These are phyloP conservation scores for Austroboletus niveus DNA, from an alignment of 1,284 basidiomycete species.

Conservation along the genomic window DNA sequence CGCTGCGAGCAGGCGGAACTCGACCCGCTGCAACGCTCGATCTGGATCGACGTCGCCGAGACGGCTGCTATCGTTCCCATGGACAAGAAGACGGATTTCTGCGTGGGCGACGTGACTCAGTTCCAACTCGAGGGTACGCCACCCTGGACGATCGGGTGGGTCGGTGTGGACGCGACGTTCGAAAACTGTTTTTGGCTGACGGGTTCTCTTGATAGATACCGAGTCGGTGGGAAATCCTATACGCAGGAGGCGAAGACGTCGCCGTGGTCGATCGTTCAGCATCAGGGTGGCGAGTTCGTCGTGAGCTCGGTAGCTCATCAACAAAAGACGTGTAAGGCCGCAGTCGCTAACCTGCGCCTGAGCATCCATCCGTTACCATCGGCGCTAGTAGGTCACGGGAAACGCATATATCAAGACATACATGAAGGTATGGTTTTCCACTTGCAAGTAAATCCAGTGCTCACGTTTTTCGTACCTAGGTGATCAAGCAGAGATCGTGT, in stretches of 20 bases:
- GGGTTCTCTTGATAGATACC: constrained; percentile 54
- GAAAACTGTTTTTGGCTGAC: neutral
- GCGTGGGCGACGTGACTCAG: constrained; percentile 87
- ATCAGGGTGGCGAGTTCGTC: constrained; percentile 78
- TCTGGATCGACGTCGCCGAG: constrained; percentile 90
- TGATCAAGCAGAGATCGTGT: constrained; percentile 91
- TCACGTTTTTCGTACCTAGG: constrained; percentile 41
- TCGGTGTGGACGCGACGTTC: constrained; percentile 9
- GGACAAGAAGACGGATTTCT: constrained; percentile 77
- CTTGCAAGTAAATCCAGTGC: neutral
- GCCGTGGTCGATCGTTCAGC: constrained; percentile 82
- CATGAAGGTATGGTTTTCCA: constrained; percentile 66
- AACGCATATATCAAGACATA: constrained; percentile 79
- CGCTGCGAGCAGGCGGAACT: constrained; percentile 73
- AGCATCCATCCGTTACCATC: constrained; percentile 82
- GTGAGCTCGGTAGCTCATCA: constrained; percentile 89
- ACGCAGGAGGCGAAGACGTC: constrained; percentile 76
- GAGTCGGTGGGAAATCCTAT: constrained; percentile 74
- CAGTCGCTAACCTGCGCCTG: constrained; percentile 75
- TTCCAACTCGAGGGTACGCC: constrained; percentile 93
- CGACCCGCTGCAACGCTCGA: constrained; percentile 61
- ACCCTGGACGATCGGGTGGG: constrained; percentile 91
- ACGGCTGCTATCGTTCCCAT: constrained; percentile 90
- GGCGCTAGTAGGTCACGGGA: constrained; percentile 85
- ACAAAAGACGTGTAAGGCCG: constrained; percentile 83